These are phyloP conservation scores for Lavandula angustifolia DNA, from an alignment of 257 asterid genomes.

Conservation along the genomic window DNA sequence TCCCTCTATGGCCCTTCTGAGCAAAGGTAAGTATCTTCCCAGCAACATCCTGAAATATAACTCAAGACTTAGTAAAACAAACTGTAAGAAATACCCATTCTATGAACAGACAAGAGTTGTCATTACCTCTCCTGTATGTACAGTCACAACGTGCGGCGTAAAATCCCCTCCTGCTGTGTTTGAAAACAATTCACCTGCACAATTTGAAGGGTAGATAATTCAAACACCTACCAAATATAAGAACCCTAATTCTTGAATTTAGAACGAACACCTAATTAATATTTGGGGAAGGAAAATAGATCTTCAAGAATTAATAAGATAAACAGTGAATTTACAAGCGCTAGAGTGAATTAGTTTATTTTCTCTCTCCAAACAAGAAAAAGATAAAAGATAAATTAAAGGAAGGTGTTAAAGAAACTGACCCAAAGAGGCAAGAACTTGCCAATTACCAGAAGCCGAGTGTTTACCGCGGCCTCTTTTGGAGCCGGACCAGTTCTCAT, in stretches of 20 bases:
- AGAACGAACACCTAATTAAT: neutral
- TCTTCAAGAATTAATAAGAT: neutral
- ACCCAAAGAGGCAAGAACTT: slow-evolving; percentile 69
- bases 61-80: neutral
- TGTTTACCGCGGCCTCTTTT: slow-evolving; percentile 67
- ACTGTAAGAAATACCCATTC: neutral
- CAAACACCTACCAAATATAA: too few species aligned
- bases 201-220: too few species aligned
- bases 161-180: slow-evolving; percentile 88
- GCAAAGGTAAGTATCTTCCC: slow-evolving; percentile 78
- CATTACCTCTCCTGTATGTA: slow-evolving; percentile 80
- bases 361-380: slow-evolving; percentile 4
- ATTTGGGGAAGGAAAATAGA: neutral
- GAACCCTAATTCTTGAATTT: slow-evolving; percentile 26
- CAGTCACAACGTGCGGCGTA: slow-evolving; percentile 83
- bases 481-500: slow-evolving; percentile 49
- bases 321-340: neutral
- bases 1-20: slow-evolving; percentile 75
- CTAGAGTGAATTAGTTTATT: neutral
- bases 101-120: slow-evolving; percentile 7
- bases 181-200: slow-evolving; percentile 75
- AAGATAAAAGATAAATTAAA: too few species aligned
- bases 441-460: slow-evolving; percentile 54
- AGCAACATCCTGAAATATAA: slow-evolving; percentile 73
- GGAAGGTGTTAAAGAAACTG: slow-evolving; percentile 20